Evolutionary conservation across 208 protist species (phyloP).

Genomic region (Phytomonas serpens): DNA sequence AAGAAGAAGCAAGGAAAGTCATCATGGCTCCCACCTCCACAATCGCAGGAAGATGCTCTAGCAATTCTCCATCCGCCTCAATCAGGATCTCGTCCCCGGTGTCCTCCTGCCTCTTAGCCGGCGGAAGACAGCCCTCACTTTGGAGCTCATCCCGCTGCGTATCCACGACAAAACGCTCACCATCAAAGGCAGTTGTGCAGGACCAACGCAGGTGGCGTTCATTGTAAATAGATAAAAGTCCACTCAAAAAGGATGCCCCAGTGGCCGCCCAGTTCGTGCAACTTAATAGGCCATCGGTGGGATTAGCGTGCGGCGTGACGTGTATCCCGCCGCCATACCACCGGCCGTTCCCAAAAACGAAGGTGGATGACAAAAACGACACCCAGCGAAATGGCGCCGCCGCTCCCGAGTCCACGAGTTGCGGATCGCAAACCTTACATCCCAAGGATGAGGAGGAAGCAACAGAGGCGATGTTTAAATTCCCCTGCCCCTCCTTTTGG

Average conservation of each 20-base stretch:
- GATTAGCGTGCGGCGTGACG: slow-evolving; percentile 60
- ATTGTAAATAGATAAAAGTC: slow-evolving; percentile 49
- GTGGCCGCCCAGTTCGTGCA: slow-evolving; percentile 66
- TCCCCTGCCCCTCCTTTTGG: too few relatives aligned
- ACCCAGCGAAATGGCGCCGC: slow-evolving; percentile 34
- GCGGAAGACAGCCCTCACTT: background rate
- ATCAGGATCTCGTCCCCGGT: slow-evolving; percentile 18
- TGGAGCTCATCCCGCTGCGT: slow-evolving; percentile 10
- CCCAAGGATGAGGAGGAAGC: too few relatives aligned
- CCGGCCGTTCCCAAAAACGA: slow-evolving; percentile 71
- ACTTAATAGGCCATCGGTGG: slow-evolving; percentile 62
- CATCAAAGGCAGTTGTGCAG: slow-evolving; percentile 60
- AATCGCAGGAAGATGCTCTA: slow-evolving; percentile 57
- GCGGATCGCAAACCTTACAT: background rate
- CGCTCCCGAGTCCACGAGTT: background rate
- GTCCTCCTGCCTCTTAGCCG: background rate
- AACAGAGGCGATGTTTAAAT: too few relatives aligned
- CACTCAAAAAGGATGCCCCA: slow-evolving; percentile 35
- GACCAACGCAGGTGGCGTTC: slow-evolving; percentile 56
- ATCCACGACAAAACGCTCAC: slow-evolving; percentile 54
- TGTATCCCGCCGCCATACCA: slow-evolving; percentile 81
- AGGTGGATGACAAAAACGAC: slow-evolving; percentile 49
- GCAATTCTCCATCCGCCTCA: slow-evolving; percentile 72
- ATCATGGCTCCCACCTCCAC: slow-evolving; percentile 51
- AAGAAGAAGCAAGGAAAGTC: slow-evolving; percentile 32